Conservation (phyloP, 2,329 filamentous ascomycete genomes). For the Simplicillium aogashimaense region DNA sequence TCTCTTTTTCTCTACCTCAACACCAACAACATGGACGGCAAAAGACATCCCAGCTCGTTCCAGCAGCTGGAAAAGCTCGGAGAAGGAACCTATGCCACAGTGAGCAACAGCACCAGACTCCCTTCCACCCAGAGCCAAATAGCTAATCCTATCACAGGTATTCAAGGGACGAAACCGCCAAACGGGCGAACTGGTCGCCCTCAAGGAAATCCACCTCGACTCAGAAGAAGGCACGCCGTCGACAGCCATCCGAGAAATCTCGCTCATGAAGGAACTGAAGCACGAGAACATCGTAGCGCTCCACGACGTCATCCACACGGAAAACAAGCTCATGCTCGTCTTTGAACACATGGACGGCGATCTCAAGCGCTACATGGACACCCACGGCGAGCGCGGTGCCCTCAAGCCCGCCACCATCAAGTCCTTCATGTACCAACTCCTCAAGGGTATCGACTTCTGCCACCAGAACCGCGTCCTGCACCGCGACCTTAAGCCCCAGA, state of each 20-base stretch:
- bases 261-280: slow-evolving; percentile 98
- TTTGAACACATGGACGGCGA: slow-evolving; percentile 99
- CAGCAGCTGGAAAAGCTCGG: slow-evolving; percentile 98
- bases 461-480: slow-evolving; percentile 95
- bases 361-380: slow-evolving; percentile 98
- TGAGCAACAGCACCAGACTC: slow-evolving; percentile 32
- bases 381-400: slow-evolving; percentile 76
- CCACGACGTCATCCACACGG: slow-evolving; percentile 97
- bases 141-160: slow-evolving; percentile 48
- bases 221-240: slow-evolving; percentile 96
- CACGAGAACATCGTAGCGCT: slow-evolving; percentile 97
- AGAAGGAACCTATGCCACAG: slow-evolving; percentile 97
- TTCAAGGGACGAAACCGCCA: slow-evolving; percentile 98
- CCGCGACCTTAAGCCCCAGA: slow-evolving; percentile 92
- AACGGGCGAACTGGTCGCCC: slow-evolving; percentile 88
- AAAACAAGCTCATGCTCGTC: slow-evolving; percentile 99
- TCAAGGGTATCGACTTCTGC: slow-evolving; percentile 94
- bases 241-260: slow-evolving; percentile 96
- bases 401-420: slow-evolving; percentile 89
- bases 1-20: slow-evolving; percentile 6
- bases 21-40: slow-evolving; percentile 69
- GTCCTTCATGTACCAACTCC: slow-evolving; percentile 97
- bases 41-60: slow-evolving; percentile 90
- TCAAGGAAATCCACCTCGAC: slow-evolving; percentile 98
- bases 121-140: neutral